These are phyloP conservation scores for Melanogaster broomeanus DNA, from an alignment of 768 basidiomycete species.

Conservation along the genomic window DNA sequence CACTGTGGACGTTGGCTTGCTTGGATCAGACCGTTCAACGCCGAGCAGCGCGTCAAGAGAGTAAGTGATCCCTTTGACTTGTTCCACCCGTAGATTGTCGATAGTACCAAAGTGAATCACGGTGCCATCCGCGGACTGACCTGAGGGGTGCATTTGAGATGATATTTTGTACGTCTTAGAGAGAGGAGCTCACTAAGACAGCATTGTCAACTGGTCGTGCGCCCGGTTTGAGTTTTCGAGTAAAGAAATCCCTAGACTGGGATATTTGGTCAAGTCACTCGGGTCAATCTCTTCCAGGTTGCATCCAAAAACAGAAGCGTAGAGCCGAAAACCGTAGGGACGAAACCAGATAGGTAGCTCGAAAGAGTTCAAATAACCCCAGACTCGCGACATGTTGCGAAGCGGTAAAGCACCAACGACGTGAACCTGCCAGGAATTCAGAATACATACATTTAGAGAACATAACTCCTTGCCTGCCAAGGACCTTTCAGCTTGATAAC, in stretches of 20 bases:
- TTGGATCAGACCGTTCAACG: slow-evolving; percentile 49
- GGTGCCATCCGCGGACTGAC: slow-evolving; percentile 92
- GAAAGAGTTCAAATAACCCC: slow-evolving; percentile 94
- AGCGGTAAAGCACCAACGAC: slow-evolving; percentile 94
- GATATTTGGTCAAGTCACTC: slow-evolving; percentile 74
- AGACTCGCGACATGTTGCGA: slow-evolving; percentile 92
- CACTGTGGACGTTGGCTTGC: slow-evolving; percentile 41
- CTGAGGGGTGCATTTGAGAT: slow-evolving; percentile 35
- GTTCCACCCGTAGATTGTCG: slow-evolving; percentile 77
- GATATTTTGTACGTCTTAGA: neutral
- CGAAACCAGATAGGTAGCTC: slow-evolving; percentile 94
- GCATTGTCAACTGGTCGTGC: slow-evolving; percentile 78
- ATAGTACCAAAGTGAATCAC: slow-evolving; percentile 93
- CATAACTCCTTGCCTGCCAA: slow-evolving; percentile 70
- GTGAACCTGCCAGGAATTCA: slow-evolving; percentile 64
- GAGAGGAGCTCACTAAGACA: slow-evolving; percentile 54
- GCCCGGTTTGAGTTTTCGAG: slow-evolving; percentile 81
- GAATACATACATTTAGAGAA: neutral
- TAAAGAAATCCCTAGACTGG: slow-evolving; percentile 94
- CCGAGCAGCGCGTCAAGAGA: slow-evolving; percentile 94
- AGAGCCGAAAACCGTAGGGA: slow-evolving; percentile 85
- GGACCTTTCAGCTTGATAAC: slow-evolving; percentile 83
- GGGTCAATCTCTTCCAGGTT: slow-evolving; percentile 90
- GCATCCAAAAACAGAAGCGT: slow-evolving; percentile 89
- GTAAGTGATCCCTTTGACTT: slow-evolving; percentile 98